These are phyloP conservation scores for Penicillium paradoxum DNA, from an alignment of 495 filamentous ascomycete genomes.

Conservation along the genomic window DNA sequence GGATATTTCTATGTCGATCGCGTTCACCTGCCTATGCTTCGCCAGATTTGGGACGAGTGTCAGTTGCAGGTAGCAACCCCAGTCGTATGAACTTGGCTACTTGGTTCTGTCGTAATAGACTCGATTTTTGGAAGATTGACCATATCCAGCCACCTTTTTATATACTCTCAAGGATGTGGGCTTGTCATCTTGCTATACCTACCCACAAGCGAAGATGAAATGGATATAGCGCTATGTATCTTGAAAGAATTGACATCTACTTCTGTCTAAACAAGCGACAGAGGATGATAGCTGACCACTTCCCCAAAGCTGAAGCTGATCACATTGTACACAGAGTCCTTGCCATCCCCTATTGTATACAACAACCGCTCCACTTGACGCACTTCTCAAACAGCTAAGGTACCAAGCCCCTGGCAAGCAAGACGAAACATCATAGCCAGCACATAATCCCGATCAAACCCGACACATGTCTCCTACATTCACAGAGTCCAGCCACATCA, in stretches of 20 bases:
- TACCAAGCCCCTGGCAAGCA: neutral
- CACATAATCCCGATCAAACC: neutral
- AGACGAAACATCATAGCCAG: neutral
- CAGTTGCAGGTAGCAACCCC: constrained; percentile 16
- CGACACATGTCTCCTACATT: neutral
- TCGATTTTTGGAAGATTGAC: neutral
- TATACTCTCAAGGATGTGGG: neutral
- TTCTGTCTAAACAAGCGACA: no score
- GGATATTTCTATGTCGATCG: constrained; percentile 43
- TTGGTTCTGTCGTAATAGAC: neutral
- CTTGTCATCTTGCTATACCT: neutral
- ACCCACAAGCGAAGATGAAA: neutral
- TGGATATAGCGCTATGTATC: neutral
- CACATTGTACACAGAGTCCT: no score
- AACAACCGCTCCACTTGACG: no score
- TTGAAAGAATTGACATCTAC: neutral
- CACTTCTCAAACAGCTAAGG: neutral
- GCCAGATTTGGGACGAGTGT: constrained; percentile 39
- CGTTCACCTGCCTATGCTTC: constrained; percentile 29
- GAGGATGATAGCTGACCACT: no score
- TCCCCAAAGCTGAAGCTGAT: no score
- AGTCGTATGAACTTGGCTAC: constrained; percentile 1
- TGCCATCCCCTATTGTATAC: no score
- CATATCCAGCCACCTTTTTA: neutral
- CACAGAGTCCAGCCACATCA: neutral